Base-by-base conservation (phyloP, 305 asterid genomes). In the Coffea humblotiana region DNA sequence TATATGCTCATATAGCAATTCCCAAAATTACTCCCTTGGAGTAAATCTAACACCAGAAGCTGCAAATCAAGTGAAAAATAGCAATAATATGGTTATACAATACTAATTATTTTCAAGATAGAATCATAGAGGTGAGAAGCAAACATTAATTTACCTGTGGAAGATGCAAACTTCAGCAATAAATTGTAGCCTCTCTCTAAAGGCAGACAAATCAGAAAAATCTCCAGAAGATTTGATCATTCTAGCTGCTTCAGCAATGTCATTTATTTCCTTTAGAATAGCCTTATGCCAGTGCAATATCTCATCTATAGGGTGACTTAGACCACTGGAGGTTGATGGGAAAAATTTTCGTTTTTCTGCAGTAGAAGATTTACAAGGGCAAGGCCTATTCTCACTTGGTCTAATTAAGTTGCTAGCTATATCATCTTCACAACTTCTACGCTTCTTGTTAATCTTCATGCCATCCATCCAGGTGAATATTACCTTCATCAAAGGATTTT, bases 401-500 rank as follows among this genome's bases (percentile, higher is more conserved):
- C 75, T 75, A 67, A 48, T 82, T 77, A 88, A 84, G 85, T 83
- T 69, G 75, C 82, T 71, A 72, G 90, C 66, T 79, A 85, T 82
- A 84, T 81, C 86, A 81, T 89, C 94, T 78, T 86, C 93, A 80
- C 86, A 87, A 76, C 86, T 86, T 89, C 92, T 96, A 65, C 99
- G 97, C 87, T 96, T 94, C 88, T 89, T 90, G 87, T 82, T 84
- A 60, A 82, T 82, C 89, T 89, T 91, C 79, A 82, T 83, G 63
- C 98, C 98, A 86, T 96, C 99, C 97, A 96, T 91, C 99, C 99
- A 96, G 87, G 93, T 89, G 79, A 96, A 96, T 79, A 96, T 94
- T 76, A 96, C 87, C 99, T 96, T 84, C 86, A 86, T 47, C 43
- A 78, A 82, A 83, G 83, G 72, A 77, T 76, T 49, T 58, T 32